Evolutionary conservation across 2,329 filamentous ascomycete species (phyloP), one percentile per base, ranked within the genome.

Genomic region (Ophiosphaerella herpotricha): DNA sequence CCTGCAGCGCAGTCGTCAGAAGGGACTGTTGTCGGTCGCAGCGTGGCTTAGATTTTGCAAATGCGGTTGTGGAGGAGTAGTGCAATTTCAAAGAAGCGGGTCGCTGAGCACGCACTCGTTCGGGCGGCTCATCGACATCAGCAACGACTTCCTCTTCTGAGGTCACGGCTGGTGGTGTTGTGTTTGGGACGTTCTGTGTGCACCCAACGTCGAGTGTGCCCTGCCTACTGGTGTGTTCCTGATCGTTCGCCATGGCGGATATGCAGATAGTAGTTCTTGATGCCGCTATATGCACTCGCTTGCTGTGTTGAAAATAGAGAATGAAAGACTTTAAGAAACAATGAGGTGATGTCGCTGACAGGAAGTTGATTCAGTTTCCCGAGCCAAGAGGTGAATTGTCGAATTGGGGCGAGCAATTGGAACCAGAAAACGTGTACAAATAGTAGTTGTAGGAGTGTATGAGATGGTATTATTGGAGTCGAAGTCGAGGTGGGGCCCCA

Each of bases 41-140:
- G 29, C 72, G 77, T 31, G 80, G 74, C 35, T 74, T 68, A 8
- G 77, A 73, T 60, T 83, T 84, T 47, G 74, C 67, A 62, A 82
- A 82, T 48, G 65, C 73, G 48, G 59, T 55, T 60, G 54, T 65
- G 44, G 54, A 72, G 57, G 64, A 77, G 77, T 61, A 54, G 29
- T 62, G 63, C n/a, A 76, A 63, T n/a, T 58, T 62, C 26, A 72
- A 48, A 6, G 68, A 63, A 43, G 71, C 73, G 24, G 71, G 67
- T 81, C 75, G 41, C 68, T 70, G 43, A 74, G 79, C 72, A 77
- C 78, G 65, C 74, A 74, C 69, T 78, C 85, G 72, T 75, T 97
- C 92, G 64, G 92, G 91, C 42, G 92, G 92, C 74, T 97, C 93
- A 74, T 97, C 93, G 43, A 86, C 81, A 66, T 97, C 93, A 58